Evolutionary conservation across 768 basidiomycete genomes (phyloP).

Genomic region (Stropharia rugosoannulata): DNA sequence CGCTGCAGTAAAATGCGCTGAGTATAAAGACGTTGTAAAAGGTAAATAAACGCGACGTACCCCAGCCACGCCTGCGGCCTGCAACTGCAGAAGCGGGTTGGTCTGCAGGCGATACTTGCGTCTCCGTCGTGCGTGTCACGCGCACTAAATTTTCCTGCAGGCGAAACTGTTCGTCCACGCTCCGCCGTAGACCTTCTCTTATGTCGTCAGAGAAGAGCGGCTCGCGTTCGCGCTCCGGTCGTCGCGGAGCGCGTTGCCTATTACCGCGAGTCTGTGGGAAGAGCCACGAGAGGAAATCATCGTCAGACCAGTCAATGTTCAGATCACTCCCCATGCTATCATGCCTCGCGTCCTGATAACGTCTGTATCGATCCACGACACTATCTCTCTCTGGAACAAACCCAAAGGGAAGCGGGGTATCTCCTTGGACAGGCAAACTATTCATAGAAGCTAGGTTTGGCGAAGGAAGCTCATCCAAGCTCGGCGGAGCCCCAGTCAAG

Average conservation of each 20-base stretch:
- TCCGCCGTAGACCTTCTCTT: too few relatives aligned
- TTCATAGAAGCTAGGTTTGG: neutral
- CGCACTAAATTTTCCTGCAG: neutral
- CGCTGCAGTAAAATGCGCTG: conserved; percentile 25
- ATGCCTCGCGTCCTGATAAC: conserved; percentile 11
- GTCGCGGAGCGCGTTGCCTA: neutral
- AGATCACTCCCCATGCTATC: conserved; percentile 40
- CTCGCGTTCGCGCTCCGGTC: neutral
- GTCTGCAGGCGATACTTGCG: conserved; percentile 13
- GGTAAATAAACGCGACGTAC: conserved; percentile 27
- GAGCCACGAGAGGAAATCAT: conserved; percentile 32
- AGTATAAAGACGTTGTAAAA: neutral
- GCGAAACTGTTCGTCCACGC: neutral
- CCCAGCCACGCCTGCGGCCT: conserved; percentile 40
- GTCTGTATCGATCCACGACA: neutral
- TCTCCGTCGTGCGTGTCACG: conserved; percentile 15
- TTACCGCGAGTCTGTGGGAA: conserved; percentile 15
- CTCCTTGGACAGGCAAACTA: neutral
- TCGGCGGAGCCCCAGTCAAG: neutral
- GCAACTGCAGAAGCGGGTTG: conserved; percentile 15
- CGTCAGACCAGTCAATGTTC: conserved; percentile 38
- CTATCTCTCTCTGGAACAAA: neutral
- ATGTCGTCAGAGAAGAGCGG: neutral
- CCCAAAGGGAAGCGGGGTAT: neutral
- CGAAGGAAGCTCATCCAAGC: too few relatives aligned